phyloP scores from a whole-genome alignment of 2,329 filamentous ascomycete genomes.

The Hymenoscyphus occultus region DNA sequence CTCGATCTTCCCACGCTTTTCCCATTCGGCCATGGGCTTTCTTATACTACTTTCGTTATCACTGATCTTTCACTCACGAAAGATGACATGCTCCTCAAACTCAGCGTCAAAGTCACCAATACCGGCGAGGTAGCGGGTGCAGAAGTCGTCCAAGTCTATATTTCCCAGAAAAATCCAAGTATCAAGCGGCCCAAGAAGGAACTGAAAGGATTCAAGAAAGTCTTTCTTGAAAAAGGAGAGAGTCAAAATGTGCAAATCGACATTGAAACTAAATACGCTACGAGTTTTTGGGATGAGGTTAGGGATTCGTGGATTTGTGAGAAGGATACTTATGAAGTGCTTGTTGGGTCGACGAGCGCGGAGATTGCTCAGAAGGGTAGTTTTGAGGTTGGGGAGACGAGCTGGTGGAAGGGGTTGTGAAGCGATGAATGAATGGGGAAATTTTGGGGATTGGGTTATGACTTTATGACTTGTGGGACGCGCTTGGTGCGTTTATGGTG shows the following conservation, averaged over 20 bases:
- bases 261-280: conserved; percentile 60
- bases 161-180: conserved; percentile 49
- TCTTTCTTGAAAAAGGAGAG: conserved; percentile 58
- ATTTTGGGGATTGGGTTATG: neutral
- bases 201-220: conserved; percentile 64
- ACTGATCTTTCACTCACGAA: conserved; percentile 48
- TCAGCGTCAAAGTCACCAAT: conserved; percentile 58
- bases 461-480: neutral
- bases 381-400: conserved; percentile 59
- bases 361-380: conserved; percentile 48
- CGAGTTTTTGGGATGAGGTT: conserved; percentile 69
- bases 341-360: conserved; percentile 57
- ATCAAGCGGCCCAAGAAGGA: conserved; percentile 59
- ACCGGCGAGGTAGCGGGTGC: conserved; percentile 52
- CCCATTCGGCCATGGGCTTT: conserved; percentile 76
- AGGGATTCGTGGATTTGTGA: conserved; percentile 63
- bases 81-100: conserved; percentile 42
- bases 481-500: neutral
- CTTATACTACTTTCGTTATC: conserved; percentile 68
- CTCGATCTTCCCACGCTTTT: conserved; percentile 64
- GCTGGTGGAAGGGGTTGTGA: conserved; percentile 65
- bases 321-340: conserved; percentile 61
- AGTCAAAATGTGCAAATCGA: conserved; percentile 54
- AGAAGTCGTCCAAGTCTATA: conserved; percentile 58
- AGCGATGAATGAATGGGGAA: neutral